These are phyloP conservation scores for Eutrema heterophyllum DNA, from an alignment of 345 rosid species.

Conservation along the genomic window DNA sequence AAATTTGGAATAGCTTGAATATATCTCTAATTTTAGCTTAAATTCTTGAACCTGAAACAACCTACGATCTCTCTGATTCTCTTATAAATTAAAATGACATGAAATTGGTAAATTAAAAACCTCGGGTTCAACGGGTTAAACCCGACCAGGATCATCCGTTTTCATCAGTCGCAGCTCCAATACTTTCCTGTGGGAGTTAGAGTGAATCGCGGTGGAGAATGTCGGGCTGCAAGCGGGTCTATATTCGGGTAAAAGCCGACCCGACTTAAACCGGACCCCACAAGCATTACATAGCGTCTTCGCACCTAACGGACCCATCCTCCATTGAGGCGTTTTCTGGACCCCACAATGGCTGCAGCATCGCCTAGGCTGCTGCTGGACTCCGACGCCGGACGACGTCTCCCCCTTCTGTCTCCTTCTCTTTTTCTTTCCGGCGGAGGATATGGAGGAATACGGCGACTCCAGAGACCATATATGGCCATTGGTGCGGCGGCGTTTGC, in stretches of 20 bases:
- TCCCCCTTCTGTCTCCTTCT: slow-evolving; percentile 22
- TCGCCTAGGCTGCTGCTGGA: slow-evolving; percentile 32
- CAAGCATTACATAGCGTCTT: slow-evolving; percentile 94
- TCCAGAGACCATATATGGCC: slow-evolving; percentile 46
- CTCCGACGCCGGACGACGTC: background rate
- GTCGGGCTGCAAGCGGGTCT: slow-evolving; percentile 96
- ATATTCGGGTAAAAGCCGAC: slow-evolving; percentile 82
- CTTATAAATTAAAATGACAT: background rate
- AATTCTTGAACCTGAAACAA: background rate
- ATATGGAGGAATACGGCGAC: slow-evolving; percentile 31
- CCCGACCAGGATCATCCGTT: slow-evolving; percentile 31
- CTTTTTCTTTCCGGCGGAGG: slow-evolving; percentile 31
- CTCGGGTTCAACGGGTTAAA: background rate
- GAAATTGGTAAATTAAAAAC: slow-evolving; percentile 34
- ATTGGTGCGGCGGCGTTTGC: slow-evolving; percentile 66
- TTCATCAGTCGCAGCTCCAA: slow-evolving; percentile 74
- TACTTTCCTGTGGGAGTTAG: slow-evolving; percentile 86
- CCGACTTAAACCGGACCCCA: slow-evolving; percentile 89
- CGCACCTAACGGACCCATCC: slow-evolving; percentile 85
- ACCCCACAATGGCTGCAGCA: slow-evolving; percentile 96
- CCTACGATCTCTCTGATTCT: background rate
- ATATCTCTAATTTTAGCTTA: background rate
- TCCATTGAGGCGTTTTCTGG: slow-evolving; percentile 90
- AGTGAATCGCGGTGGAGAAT: slow-evolving; percentile 65
- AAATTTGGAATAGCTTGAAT: too few relatives aligned